Percentiles rank a stretch among this genome's conserved stretches.
phyloP scores from a whole-genome alignment of 108 stramenopile genomes.

The Cyclotella choctawhatcheeana region DNA sequence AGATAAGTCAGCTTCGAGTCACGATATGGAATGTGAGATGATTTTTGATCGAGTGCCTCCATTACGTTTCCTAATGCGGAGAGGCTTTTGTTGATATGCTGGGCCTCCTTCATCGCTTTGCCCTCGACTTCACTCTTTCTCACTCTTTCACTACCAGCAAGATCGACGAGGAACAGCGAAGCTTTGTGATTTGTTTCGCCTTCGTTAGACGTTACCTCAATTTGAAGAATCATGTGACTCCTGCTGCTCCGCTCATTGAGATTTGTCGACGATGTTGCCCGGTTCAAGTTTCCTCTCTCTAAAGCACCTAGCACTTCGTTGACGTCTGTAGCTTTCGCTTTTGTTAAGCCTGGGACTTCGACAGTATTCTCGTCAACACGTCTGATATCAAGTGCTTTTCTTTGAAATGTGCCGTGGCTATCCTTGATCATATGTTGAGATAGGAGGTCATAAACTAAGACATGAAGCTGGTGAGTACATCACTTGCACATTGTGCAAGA shows the following conservation, averaged over 20 bases:
- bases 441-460: conserved; percentile 78
- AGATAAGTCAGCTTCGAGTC: conserved; percentile 95
- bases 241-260: conserved; percentile 96
- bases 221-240: conserved; percentile 95
- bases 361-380: conserved; percentile 78
- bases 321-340: conserved; percentile 79
- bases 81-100: conserved; percentile 98
- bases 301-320: conserved; percentile 86
- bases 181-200: conserved; percentile 79
- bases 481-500: no score
- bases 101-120: conserved; percentile 94
- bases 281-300: conserved; percentile 88
- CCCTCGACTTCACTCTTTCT: conserved; percentile 94
- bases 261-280: conserved; percentile 94
- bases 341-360: conserved; percentile 94
- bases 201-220: conserved; percentile 83
- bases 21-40: conserved; percentile 93
- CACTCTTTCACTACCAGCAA: conserved; percentile 99
- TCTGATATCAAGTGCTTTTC: conserved; percentile 78
- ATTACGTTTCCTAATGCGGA: conserved; percentile 98
- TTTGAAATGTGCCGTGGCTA: conserved; percentile 49
- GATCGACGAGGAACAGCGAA: conserved; percentile 94
- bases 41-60: conserved; percentile 91
- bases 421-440: conserved; percentile 35
- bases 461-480: no score